phyloP scores from a whole-genome alignment of 2,329 filamentous ascomycete species.

The Apiospora hydei region DNA sequence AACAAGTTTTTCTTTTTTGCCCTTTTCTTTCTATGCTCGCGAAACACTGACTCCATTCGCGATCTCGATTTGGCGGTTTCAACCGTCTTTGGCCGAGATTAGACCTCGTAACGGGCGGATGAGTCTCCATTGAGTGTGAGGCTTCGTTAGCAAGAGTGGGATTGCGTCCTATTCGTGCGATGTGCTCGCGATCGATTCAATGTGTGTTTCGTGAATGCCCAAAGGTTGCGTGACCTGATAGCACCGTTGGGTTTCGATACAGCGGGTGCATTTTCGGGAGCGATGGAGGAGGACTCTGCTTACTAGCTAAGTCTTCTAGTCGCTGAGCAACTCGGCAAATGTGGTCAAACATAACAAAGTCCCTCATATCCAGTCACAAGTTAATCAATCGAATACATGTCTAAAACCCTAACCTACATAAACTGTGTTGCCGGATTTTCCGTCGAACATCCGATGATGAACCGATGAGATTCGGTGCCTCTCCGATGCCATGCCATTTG shows the following conservation, averaged over 20 bases:
- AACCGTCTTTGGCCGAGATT: conserved; percentile 9
- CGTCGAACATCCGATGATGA: not conserved
- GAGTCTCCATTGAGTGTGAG: not conserved
- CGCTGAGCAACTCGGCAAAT: not conserved
- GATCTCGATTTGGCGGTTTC: not conserved
- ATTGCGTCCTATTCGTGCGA: not conserved
- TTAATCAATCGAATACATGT: not conserved
- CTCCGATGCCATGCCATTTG: not conserved
- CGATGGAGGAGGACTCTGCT: not conserved
- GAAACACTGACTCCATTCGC: conserved; percentile 12
- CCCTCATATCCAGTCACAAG: not conserved
- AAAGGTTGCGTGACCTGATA: not conserved
- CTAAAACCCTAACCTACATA: not conserved
- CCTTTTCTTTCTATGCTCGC: not conserved
- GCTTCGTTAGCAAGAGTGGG: not conserved
- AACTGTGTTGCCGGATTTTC: not conserved
- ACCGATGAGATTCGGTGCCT: not conserved
- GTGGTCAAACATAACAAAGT: not conserved
- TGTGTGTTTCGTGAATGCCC: not conserved
- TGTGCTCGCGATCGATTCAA: not conserved
- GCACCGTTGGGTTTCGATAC: not conserved
- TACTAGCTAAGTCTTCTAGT: not conserved
- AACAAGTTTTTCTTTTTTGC: not conserved
- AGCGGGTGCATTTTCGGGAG: not conserved
- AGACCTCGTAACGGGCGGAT: not conserved